Conservation (phyloP, 2,329 filamentous ascomycete genomes). For the Trematosphaeria pertusa region DNA sequence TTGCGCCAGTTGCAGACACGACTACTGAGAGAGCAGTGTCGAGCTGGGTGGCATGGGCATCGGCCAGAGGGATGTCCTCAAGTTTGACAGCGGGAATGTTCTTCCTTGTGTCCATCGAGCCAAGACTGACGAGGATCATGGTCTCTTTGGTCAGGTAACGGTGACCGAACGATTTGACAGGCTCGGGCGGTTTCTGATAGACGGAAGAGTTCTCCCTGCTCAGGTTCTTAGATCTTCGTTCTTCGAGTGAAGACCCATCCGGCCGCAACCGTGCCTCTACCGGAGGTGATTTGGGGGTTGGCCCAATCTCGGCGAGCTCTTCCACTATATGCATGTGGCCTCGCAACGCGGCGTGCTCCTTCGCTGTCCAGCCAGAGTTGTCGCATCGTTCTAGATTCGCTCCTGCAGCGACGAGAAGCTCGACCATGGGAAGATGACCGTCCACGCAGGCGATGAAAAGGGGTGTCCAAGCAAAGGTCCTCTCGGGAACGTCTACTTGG, state of each 20-base stretch:
- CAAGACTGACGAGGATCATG: constrained; percentile 89
- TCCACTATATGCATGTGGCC: constrained; percentile 85
- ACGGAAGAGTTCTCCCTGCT: constrained; percentile 45
- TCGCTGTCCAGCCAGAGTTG: constrained; percentile 91
- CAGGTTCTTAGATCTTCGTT: constrained; percentile 49
- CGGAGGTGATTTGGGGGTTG: constrained; percentile 36
- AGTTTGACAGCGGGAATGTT: constrained; percentile 80
- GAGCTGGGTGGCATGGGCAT: constrained; percentile 90
- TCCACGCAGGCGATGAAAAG: constrained; percentile 92
- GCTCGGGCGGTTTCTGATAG: constrained; percentile 66
- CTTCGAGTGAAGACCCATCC: constrained; percentile 63
- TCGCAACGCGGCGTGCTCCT: constrained; percentile 88
- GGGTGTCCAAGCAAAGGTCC: constrained; percentile 92
- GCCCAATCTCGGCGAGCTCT: constrained; percentile 66
- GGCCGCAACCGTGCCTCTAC: constrained; percentile 40
- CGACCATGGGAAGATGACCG: constrained; percentile 76
- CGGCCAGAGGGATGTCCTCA: constrained; percentile 83
- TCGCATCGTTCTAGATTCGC: constrained; percentile 78
- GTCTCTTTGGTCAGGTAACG: constrained; percentile 89
- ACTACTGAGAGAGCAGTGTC: constrained; percentile 94
- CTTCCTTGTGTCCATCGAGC: constrained; percentile 93
- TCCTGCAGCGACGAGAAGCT: constrained; percentile 78
- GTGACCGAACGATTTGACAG: constrained; percentile 95
- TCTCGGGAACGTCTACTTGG: constrained; percentile 78
- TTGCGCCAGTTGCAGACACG: constrained; percentile 82